Evolutionary conservation across 352 stramenopile species (phyloP).

Genomic region (Pythium graminicola): DNA sequence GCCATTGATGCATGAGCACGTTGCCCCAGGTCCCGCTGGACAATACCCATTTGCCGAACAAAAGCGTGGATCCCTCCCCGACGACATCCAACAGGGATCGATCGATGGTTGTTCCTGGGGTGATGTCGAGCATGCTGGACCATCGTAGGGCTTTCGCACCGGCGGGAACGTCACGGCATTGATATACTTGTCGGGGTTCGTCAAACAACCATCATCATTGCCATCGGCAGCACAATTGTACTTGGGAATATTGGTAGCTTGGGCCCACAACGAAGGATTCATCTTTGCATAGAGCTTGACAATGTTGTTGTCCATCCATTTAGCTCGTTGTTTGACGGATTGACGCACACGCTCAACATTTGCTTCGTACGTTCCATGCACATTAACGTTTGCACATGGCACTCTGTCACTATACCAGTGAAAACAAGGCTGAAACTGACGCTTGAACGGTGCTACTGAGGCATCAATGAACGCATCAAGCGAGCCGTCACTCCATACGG

Average conservation of each 20-base stretch:
- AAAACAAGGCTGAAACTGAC: constrained; percentile 48
- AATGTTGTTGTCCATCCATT: constrained; percentile 71
- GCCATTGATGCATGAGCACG: constrained; percentile 42
- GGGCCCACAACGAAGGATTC: constrained; percentile 39
- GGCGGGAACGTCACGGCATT: constrained; percentile 45
- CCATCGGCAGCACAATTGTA: constrained; percentile 64
- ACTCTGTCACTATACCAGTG: constrained; percentile 41
- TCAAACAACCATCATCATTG: constrained; percentile 52
- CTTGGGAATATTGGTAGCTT: constrained; percentile 43
- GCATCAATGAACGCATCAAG: constrained; percentile 46
- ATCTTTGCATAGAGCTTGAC: constrained; percentile 53
- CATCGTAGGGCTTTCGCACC: constrained; percentile 43
- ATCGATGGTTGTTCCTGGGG: constrained; percentile 35
- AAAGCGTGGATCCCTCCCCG: constrained; percentile 53
- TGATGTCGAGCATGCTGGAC: constrained; percentile 24
- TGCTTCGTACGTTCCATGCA: constrained; percentile 41
- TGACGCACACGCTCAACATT: constrained; percentile 35
- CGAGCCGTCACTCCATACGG: constrained; percentile 43
- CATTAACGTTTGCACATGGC: constrained; percentile 50
- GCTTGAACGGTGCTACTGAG: constrained; percentile 34
- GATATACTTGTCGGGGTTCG: constrained; percentile 56
- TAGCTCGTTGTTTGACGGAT: constrained; percentile 37
- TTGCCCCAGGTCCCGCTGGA: constrained; percentile 48
- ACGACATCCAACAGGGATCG: constrained; percentile 75
- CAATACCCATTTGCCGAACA: constrained; percentile 70